Evolutionary conservation across 2,329 filamentous ascomycete species (phyloP).

Genomic region (Arthroderma sp.): DNA sequence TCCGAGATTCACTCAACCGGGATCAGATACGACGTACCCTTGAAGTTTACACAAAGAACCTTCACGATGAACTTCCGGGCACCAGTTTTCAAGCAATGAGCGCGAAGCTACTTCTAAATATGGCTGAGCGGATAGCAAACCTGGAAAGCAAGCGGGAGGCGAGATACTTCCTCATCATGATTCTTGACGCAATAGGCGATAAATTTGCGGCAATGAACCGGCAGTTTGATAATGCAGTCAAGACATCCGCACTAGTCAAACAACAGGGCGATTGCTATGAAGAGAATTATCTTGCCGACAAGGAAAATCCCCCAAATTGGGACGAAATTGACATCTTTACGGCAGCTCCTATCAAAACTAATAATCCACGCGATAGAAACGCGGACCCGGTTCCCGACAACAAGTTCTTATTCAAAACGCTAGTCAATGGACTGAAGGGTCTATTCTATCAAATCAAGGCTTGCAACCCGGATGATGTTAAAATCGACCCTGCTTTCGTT

Average conservation of each 20-base stretch:
- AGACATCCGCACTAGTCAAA: conserved; percentile 66
- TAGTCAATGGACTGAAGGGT: conserved; percentile 91
- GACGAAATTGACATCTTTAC: conserved; percentile 97
- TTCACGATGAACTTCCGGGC: conserved; percentile 90
- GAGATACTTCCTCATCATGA: conserved; percentile 90
- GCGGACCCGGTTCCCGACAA: conserved; percentile 90
- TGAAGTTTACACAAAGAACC: conserved; percentile 90
- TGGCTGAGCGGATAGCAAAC: conserved; percentile 95
- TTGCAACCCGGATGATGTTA: conserved; percentile 59
- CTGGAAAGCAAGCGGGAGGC: conserved; percentile 88
- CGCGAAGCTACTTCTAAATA: conserved; percentile 87
- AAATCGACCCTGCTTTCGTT: conserved; percentile 63
- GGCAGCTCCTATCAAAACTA: conserved; percentile 90
- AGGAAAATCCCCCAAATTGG: conserved; percentile 74
- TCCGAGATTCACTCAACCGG: conserved; percentile 73
- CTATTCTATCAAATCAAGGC: conserved; percentile 89
- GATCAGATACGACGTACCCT: conserved; percentile 93
- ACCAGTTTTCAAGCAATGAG: conserved; percentile 99
- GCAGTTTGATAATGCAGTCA: conserved; percentile 88
- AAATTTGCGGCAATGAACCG: conserved; percentile 98
- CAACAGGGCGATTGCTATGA: conserved; percentile 52
- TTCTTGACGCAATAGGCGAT: conserved; percentile 92
- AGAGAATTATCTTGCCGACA: conserved; percentile 76
- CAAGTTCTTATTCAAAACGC: conserved; percentile 92
- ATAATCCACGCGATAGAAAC: conserved; percentile 76